Evolutionary conservation across 441 rosid species (phyloP).

Genomic region (Manihot esculenta): DNA sequence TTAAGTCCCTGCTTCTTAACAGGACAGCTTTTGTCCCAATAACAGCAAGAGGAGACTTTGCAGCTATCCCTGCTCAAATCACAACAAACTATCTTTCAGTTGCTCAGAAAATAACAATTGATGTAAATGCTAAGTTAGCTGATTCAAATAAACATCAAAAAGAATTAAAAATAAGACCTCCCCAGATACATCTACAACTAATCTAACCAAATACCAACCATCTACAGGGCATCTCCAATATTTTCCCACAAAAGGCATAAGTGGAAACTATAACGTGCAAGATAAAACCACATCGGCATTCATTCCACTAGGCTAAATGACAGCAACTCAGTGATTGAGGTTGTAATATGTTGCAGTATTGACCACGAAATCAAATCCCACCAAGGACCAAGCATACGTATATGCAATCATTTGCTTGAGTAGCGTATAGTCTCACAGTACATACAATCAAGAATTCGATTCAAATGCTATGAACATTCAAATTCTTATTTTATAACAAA

Average conservation of each 20-base stretch:
- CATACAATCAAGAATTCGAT: too few relatives aligned
- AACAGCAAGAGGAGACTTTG: conserved; percentile 80
- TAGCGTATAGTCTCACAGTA: too few relatives aligned
- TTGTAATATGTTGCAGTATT: too few relatives aligned
- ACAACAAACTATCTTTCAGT: background rate
- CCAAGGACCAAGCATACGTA: too few relatives aligned
- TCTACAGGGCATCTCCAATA: background rate
- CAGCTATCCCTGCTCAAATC: conserved; percentile 52
- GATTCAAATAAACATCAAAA: background rate
- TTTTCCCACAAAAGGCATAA: background rate
- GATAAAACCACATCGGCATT: too few relatives aligned
- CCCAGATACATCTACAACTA: background rate
- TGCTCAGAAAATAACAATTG: background rate
- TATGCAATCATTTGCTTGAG: too few relatives aligned
- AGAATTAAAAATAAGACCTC: background rate
- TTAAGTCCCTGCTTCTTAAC: conserved; percentile 64
- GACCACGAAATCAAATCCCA: too few relatives aligned
- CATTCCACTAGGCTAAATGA: too few relatives aligned
- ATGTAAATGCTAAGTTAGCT: background rate
- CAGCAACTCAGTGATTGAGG: too few relatives aligned
- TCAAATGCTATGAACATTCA: too few relatives aligned
- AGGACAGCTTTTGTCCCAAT: conserved; percentile 75
- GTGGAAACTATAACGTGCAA: background rate
- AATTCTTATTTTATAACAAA: too few relatives aligned
- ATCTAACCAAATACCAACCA: background rate